These are phyloP conservation scores for Cryoendolithus antarcticus DNA, from an alignment of 2,329 filamentous ascomycete species.

Conservation along the genomic window DNA sequence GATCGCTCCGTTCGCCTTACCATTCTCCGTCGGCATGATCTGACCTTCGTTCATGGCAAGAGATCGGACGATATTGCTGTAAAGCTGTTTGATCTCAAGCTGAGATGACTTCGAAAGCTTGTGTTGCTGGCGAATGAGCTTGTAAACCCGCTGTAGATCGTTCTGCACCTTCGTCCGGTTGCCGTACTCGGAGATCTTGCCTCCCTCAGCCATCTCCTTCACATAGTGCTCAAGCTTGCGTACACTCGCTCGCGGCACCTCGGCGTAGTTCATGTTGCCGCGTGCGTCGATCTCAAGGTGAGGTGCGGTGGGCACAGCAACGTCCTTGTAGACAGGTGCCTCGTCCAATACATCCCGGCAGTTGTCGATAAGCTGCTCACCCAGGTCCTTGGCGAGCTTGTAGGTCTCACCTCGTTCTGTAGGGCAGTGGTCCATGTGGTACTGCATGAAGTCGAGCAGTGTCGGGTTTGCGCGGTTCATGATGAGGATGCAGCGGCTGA, in stretches of 20 bases:
- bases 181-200: slow-evolving; percentile 96
- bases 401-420: slow-evolving; percentile 96
- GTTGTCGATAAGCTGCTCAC: slow-evolving; percentile 88
- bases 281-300: slow-evolving; percentile 84
- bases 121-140: slow-evolving; percentile 96
- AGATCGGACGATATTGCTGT: slow-evolving; percentile 86
- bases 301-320: slow-evolving; percentile 80
- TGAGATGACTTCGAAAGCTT: slow-evolving; percentile 94
- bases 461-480: slow-evolving; percentile 98
- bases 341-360: slow-evolving; percentile 81
- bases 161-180: slow-evolving; percentile 97
- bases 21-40: slow-evolving; percentile 80
- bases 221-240: slow-evolving; percentile 98
- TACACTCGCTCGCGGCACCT: slow-evolving; percentile 74
- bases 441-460: slow-evolving; percentile 97
- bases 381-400: slow-evolving; percentile 86
- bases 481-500: slow-evolving; percentile 95
- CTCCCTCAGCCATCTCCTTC: slow-evolving; percentile 94
- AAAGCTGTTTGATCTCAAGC: slow-evolving; percentile 89
- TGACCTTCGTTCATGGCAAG: slow-evolving; percentile 97
- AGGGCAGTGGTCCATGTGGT: slow-evolving; percentile 97
- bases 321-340: slow-evolving; percentile 90
- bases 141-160: slow-evolving; percentile 89
- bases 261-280: slow-evolving; percentile 85
- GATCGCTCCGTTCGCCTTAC: slow-evolving; percentile 50